Percentiles rank a stretch among this genome's conserved stretches.
These are phyloP conservation scores for Ceratocystiopsis brevicomis DNA, from an alignment of 2,329 filamentous ascomycete species.

Conservation along the genomic window DNA sequence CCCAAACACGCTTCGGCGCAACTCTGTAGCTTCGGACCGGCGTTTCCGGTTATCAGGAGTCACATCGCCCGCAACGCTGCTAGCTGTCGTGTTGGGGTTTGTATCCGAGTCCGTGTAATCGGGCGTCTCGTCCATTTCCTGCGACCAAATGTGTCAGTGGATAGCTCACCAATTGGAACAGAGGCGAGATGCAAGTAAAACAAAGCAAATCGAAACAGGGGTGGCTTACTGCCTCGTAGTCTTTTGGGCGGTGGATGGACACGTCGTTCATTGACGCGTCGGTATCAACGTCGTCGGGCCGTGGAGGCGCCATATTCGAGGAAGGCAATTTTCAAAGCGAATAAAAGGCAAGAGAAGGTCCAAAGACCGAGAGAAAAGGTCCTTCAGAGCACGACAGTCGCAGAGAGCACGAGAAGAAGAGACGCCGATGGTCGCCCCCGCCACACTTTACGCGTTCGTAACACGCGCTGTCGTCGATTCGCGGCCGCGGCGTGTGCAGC, in stretches of 20 bases:
- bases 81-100: constrained; percentile 53
- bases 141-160: background rate
- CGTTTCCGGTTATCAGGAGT: constrained; percentile 62
- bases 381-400: background rate
- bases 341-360: background rate
- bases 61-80: constrained; percentile 66
- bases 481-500: too few relatives aligned
- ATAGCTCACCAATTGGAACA: background rate
- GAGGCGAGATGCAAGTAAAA: background rate
- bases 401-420: background rate
- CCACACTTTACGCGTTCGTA: constrained; percentile 8
- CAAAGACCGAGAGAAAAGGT: background rate
- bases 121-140: constrained; percentile 46
- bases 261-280: constrained; percentile 47
- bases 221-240: constrained; percentile 30
- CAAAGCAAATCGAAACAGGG: background rate
- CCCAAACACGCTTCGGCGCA: constrained; percentile 81
- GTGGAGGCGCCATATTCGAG: constrained; percentile 5
- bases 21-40: constrained; percentile 69
- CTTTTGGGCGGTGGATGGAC: constrained; percentile 23
- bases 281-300: constrained; percentile 27
- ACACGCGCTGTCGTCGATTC: constrained; percentile 2
- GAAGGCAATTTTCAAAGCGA: background rate
- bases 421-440: background rate
- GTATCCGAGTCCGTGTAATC: constrained; percentile 50